Evolutionary conservation across 805 yeast species (phyloP).

Genomic region (Candida tibetensis): DNA sequence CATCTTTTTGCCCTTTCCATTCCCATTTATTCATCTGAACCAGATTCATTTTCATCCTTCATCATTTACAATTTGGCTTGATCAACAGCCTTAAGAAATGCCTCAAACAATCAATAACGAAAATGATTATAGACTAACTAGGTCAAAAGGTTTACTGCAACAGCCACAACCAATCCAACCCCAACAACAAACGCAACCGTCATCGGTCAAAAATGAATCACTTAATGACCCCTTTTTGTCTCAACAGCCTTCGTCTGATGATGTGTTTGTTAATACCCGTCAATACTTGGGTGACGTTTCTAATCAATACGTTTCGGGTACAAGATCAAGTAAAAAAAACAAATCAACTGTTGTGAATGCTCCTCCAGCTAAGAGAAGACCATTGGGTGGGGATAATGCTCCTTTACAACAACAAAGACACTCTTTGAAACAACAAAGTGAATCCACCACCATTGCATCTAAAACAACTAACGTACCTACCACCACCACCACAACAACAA

Average conservation of each 20-base stretch:
- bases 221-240: not conserved
- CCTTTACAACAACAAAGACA: constrained; percentile 17
- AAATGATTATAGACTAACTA: constrained; percentile 36
- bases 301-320: constrained; percentile 27
- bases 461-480: not conserved
- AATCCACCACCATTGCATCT: not conserved
- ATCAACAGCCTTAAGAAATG: constrained; percentile 7
- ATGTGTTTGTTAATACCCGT: constrained; percentile 16
- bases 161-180: constrained; percentile 1
- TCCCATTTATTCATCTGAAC: no score
- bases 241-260: constrained; percentile 3
- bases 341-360: constrained; percentile 1
- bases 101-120: constrained; percentile 33
- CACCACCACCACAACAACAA: not conserved
- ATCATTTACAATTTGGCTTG: no score
- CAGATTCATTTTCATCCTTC: no score
- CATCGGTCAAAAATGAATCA: not conserved
- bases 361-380: constrained; percentile 23
- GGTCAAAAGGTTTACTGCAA: constrained; percentile 22
- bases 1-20: no score
- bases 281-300: constrained; percentile 39
- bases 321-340: constrained; percentile 2
- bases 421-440: not conserved
- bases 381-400: constrained; percentile 34
- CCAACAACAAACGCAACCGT: not conserved